These are phyloP conservation scores for Aspergillus sp. DNA, from an alignment of 2,329 filamentous ascomycete genomes.

Conservation along the genomic window DNA sequence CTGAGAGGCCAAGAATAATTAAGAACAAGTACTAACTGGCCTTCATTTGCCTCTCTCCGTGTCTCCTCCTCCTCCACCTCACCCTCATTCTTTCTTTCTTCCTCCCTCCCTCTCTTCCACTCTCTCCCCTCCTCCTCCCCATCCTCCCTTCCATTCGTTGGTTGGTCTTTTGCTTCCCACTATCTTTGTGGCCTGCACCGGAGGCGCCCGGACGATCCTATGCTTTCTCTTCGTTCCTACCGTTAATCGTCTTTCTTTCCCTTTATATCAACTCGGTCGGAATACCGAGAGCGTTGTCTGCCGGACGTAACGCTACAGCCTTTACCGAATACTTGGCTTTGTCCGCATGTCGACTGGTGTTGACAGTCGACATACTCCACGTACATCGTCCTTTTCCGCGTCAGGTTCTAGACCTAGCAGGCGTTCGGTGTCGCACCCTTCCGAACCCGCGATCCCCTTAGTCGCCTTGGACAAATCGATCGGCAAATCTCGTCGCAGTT, in stretches of 20 bases:
- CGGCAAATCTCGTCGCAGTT: slow-evolving; percentile 39
- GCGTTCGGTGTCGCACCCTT: slow-evolving; percentile 56
- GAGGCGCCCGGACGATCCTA: slow-evolving; percentile 30
- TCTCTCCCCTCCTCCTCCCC: not conserved
- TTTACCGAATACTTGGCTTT: slow-evolving; percentile 23
- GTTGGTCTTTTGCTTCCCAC: slow-evolving; percentile 22
- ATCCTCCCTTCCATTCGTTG: slow-evolving; percentile 16
- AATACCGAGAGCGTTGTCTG: slow-evolving; percentile 15
- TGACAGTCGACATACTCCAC: slow-evolving; percentile 51
- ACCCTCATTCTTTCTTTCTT: not conserved
- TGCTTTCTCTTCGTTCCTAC: slow-evolving; percentile 28
- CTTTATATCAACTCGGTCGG: slow-evolving; percentile 14
- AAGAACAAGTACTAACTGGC: not conserved
- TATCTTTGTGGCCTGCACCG: slow-evolving; percentile 25
- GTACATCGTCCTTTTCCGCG: slow-evolving; percentile 57
- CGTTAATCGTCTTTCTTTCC: slow-evolving; percentile 26
- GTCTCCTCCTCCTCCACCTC: not conserved
- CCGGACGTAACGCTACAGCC: slow-evolving; percentile 22
- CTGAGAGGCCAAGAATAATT: slow-evolving; percentile 3
- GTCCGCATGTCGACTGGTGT: slow-evolving; percentile 59
- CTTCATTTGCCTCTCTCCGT: slow-evolving; percentile 9
- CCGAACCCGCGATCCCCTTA: slow-evolving; percentile 44
- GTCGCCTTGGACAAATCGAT: slow-evolving; percentile 51
- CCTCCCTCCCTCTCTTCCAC: not conserved
- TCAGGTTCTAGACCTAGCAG: slow-evolving; percentile 49